Conservation (phyloP, 306 rosid species). For the Lotus japonicus region DNA sequence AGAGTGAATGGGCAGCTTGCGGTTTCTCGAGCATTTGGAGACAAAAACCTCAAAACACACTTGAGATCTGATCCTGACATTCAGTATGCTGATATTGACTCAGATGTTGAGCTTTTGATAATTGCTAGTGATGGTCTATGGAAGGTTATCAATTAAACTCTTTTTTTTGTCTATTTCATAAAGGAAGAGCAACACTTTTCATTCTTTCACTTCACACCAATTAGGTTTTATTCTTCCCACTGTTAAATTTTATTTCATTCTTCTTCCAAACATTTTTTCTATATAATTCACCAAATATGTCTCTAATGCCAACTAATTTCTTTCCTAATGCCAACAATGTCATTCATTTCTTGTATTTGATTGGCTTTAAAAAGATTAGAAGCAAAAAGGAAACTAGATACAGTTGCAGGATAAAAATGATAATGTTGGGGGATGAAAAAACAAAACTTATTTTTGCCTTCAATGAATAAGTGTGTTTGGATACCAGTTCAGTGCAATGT, state of each 20-base stretch:
- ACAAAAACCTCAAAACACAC: slow-evolving; percentile 81
- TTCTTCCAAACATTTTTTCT: too few species aligned
- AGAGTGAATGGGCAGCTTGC: slow-evolving; percentile 92
- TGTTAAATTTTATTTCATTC: too few species aligned
- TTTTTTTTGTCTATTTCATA: too few species aligned
- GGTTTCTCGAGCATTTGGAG: slow-evolving; percentile 92
- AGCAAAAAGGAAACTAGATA: neutral
- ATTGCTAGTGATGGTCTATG: slow-evolving; percentile 86
- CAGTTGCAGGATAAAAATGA: neutral
- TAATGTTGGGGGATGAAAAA: neutral
- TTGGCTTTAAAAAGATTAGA: neutral
- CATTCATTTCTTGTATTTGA: too few species aligned
- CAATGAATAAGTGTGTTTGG: neutral
- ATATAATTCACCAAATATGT: too few species aligned
- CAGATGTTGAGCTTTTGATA: slow-evolving; percentile 54
- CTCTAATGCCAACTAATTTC: too few species aligned
- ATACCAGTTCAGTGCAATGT: too few species aligned
- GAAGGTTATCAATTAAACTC: slow-evolving; percentile 46
- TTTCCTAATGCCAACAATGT: too few species aligned
- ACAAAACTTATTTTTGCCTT: neutral
- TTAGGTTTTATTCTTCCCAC: too few species aligned
- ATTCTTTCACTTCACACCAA: too few species aligned
- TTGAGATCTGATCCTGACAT: slow-evolving; percentile 80
- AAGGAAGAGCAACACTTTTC: too few species aligned
- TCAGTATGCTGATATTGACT: slow-evolving; percentile 29